Percentiles rank a stretch among this genome's conserved stretches.
phyloP scores from a whole-genome alignment of 495 filamentous ascomycete genomes.

The Lasiosphaeris hirsuta region DNA sequence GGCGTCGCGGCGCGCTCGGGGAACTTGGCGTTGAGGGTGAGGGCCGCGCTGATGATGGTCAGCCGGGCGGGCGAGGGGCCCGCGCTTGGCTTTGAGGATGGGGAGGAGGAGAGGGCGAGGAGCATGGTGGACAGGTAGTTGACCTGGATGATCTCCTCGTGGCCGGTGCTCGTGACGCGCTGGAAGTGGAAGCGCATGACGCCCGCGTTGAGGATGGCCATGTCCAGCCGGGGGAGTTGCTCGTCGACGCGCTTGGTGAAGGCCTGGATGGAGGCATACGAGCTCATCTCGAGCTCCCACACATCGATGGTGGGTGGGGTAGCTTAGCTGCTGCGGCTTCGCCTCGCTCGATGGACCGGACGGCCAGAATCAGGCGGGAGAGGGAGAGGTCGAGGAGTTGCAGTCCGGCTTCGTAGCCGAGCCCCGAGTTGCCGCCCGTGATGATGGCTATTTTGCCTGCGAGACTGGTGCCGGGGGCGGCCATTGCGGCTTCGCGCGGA shows the following conservation, averaged over 20 bases:
- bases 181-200: conserved; percentile 31
- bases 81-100: conserved; percentile 38
- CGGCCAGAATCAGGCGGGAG: conserved; percentile 51
- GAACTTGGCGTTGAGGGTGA: conserved; percentile 35
- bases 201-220: conserved; percentile 55
- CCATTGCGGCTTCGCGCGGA: conserved; percentile 4
- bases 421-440: conserved; percentile 52
- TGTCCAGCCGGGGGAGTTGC: conserved; percentile 42
- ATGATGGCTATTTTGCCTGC: conserved; percentile 47
- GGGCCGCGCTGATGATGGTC: conserved; percentile 39
- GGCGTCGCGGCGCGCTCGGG: conserved; percentile 26
- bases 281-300: conserved; percentile 52
- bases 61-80: conserved; percentile 38
- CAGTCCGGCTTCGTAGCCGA: conserved; percentile 49
- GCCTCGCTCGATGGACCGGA: conserved; percentile 49
- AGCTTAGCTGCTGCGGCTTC: conserved; percentile 39
- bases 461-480: conserved; percentile 17
- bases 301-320: conserved; percentile 47
- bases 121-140: conserved; percentile 50
- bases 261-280: conserved; percentile 42
- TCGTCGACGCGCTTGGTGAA: conserved; percentile 40
- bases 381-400: conserved; percentile 48
- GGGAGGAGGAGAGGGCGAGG: conserved; percentile 50
- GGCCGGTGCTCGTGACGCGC: conserved; percentile 36
- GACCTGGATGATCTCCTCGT: conserved; percentile 46